Evolutionary conservation across 305 asterid genomes (phyloP).

Genomic region (Caryopteris hybrid): DNA sequence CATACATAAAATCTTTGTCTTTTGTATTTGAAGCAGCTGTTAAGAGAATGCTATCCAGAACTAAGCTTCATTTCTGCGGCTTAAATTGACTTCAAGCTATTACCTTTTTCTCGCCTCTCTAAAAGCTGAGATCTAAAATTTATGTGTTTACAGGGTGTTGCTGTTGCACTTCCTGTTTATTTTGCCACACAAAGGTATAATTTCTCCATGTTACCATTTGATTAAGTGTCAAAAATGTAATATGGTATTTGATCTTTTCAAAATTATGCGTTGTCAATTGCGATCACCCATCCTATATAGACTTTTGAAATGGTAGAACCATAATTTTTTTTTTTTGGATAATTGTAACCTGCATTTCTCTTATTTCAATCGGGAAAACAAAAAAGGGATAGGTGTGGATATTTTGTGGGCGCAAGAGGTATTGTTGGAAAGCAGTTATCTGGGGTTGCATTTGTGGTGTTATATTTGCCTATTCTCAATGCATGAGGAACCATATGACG

Average conservation of each 20-base stretch:
- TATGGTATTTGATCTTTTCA: neutral
- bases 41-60: neutral
- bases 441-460: neutral
- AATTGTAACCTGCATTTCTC: neutral
- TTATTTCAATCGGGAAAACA: neutral
- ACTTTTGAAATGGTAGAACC: neutral
- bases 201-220: neutral
- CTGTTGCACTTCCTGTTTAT: conserved; percentile 95
- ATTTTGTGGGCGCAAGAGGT: neutral
- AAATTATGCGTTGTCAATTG: neutral
- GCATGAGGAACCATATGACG: too few species aligned
- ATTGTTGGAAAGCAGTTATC: neutral
- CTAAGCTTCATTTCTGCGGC: neutral
- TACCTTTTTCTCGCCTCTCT: neutral
- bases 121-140: neutral
- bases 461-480: neutral
- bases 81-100: neutral
- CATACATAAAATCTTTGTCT: neutral
- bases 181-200: conserved; percentile 90
- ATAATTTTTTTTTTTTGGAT: neutral
- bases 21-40: neutral
- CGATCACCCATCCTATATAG: neutral
- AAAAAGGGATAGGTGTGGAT: neutral
- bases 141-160: conserved; percentile 69
- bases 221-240: neutral